Percentiles rank a stretch among this genome's conserved stretches.
These are phyloP conservation scores for Xylaria cubensis DNA, from an alignment of 495 filamentous ascomycete genomes.

Conservation along the genomic window DNA sequence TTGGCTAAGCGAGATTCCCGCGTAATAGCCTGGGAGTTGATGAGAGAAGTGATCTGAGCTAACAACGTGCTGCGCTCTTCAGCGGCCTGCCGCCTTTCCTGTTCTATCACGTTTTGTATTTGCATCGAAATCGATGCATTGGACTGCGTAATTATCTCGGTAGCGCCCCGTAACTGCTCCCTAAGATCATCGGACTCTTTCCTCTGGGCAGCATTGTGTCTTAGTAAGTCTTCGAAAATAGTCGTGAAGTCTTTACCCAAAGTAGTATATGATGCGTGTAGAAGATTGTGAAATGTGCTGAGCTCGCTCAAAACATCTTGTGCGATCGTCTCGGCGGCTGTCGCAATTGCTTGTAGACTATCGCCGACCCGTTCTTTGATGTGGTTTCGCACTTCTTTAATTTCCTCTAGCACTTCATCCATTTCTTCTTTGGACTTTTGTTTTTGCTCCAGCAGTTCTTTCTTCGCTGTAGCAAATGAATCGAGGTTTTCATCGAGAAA, in stretches of 20 bases:
- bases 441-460: conserved; percentile 71
- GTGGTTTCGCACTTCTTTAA: conserved; percentile 83
- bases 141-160: conserved; percentile 66
- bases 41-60: conserved; percentile 73
- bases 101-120: conserved; percentile 73
- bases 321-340: conserved; percentile 85
- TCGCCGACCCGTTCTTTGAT: conserved; percentile 86
- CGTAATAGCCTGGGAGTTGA: conserved; percentile 73
- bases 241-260: conserved; percentile 87
- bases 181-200: conserved; percentile 75
- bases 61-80: conserved; percentile 76
- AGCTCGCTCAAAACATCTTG: conserved; percentile 91
- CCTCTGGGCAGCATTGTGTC: conserved; percentile 77
- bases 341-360: conserved; percentile 82
- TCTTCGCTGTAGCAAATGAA: conserved; percentile 69
- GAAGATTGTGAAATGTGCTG: conserved; percentile 77
- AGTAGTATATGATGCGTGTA: conserved; percentile 85
- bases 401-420: conserved; percentile 89
- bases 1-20: conserved; percentile 75
- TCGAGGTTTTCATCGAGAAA: conserved; percentile 71
- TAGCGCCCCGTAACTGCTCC: conserved; percentile 71
- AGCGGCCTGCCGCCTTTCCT: conserved; percentile 77
- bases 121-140: conserved; percentile 68
- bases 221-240: conserved; percentile 80
- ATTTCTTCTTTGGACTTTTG: conserved; percentile 80